phyloP scores from a whole-genome alignment of 208 protist species.

The Zelonia costaricensis region DNA sequence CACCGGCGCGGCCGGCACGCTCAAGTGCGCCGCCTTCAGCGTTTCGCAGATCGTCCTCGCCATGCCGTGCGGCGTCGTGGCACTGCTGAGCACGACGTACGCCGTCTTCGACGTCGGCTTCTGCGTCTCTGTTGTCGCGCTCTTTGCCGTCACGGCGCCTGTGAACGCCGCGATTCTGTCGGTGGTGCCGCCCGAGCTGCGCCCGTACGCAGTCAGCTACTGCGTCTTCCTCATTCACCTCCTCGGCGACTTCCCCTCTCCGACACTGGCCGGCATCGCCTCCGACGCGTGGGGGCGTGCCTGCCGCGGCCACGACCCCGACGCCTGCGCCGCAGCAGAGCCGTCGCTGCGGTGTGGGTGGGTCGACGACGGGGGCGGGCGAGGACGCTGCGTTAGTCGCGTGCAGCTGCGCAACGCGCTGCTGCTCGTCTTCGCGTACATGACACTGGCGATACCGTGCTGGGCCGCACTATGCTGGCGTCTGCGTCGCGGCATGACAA shows the following conservation, averaged over 20 bases:
- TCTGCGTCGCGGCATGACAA: conserved; percentile 8
- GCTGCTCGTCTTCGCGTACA: conserved; percentile 59
- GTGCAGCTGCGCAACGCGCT: conserved; percentile 74
- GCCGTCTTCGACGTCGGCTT: conserved; percentile 43
- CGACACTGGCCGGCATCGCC: conserved; percentile 65
- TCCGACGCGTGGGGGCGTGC: conserved; percentile 58
- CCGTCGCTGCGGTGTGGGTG: conserved; percentile 43
- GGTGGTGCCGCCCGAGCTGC: conserved; percentile 57
- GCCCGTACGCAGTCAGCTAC: conserved; percentile 85
- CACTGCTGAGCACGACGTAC: conserved; percentile 37
- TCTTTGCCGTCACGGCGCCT: conserved; percentile 83
- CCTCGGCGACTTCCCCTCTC: conserved; percentile 89
- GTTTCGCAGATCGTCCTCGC: conserved; percentile 44
- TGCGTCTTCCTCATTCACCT: conserved; percentile 88
- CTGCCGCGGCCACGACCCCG: conserved; percentile 25
- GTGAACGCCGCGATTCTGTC: conserved; percentile 76
- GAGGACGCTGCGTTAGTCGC: conserved; percentile 45
- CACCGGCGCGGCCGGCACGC: conserved; percentile 30
- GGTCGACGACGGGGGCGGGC: conserved; percentile 20
- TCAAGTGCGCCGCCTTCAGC: conserved; percentile 63
- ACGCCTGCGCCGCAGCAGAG: not conserved
- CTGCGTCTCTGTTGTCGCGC: conserved; percentile 42
- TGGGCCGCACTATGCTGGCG: conserved; percentile 55
- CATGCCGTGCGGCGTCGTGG: conserved; percentile 45
- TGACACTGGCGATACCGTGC: conserved; percentile 47